phyloP scores from a whole-genome alignment of 495 filamentous ascomycete species.

The Platismatia glauca region DNA sequence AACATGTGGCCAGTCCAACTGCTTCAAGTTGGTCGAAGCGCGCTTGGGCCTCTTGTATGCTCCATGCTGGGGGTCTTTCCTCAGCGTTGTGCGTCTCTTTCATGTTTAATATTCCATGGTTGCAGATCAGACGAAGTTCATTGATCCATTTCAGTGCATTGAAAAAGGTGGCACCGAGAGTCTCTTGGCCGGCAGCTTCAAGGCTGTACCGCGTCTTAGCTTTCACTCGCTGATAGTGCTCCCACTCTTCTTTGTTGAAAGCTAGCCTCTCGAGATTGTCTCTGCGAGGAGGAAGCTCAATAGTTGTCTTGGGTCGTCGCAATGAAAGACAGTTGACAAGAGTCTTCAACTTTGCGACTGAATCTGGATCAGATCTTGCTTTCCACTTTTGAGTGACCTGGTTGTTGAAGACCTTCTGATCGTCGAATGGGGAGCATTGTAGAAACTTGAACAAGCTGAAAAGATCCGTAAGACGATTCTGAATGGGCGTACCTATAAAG shows the following conservation, averaged over 20 bases:
- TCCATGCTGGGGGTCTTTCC: not conserved
- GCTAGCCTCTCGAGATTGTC: constrained; percentile 26
- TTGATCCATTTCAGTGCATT: constrained; percentile 38
- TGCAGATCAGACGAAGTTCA: constrained; percentile 34
- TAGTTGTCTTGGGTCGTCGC: constrained; percentile 30
- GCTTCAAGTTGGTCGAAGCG: constrained; percentile 13
- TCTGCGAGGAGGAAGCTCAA: constrained; percentile 26
- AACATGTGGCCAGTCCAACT: constrained; percentile 11
- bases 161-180: constrained; percentile 16
- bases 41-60: constrained; percentile 3
- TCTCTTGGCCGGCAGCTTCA: constrained; percentile 16
- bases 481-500: constrained; percentile 34
- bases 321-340: constrained; percentile 30
- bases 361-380: constrained; percentile 27
- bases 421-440: constrained; percentile 31
- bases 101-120: constrained; percentile 24
- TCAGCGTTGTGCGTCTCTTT: too few species aligned
- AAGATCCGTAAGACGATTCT: constrained; percentile 35
- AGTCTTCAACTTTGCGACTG: constrained; percentile 30
- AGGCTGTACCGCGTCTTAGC: constrained; percentile 22
- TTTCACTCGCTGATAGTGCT: constrained; percentile 26
- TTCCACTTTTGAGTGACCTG: constrained; percentile 32
- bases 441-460: constrained; percentile 35
- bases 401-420: constrained; percentile 28
- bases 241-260: constrained; percentile 27